Evolutionary conservation across 73 alveolate genomes (phyloP).

Genomic region (Uronychia binucleata): DNA sequence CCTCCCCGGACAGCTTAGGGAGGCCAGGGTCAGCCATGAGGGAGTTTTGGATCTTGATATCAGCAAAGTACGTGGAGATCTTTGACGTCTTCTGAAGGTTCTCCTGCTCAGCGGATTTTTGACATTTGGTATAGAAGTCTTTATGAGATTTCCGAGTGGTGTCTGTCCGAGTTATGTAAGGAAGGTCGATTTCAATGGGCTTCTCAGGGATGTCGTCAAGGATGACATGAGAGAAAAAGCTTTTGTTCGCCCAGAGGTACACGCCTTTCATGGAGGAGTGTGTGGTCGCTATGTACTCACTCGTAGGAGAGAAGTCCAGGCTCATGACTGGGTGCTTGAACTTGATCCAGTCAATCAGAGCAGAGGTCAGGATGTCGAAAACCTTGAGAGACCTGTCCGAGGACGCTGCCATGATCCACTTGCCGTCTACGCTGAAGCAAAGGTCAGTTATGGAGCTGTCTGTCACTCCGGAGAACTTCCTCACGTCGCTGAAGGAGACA

Average conservation of each 20-base stretch:
- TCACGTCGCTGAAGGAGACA: constrained; percentile 54
- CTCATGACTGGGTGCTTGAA: constrained; percentile 75
- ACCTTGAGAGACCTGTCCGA: constrained; percentile 77
- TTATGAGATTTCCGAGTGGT: constrained; percentile 22
- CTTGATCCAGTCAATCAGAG: constrained; percentile 84
- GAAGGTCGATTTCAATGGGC: constrained; percentile 42
- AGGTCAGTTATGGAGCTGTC: constrained; percentile 73
- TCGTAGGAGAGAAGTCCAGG: constrained; percentile 73
- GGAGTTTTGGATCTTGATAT: neutral
- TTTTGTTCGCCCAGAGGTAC: constrained; percentile 76
- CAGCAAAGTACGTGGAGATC: constrained; percentile 6
- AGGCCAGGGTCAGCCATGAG: constrained; percentile 17
- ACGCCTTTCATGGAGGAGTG: constrained; percentile 80
- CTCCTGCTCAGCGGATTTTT: neutral
- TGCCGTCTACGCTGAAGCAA: constrained; percentile 77
- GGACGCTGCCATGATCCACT: constrained; percentile 76
- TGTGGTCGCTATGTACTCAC: constrained; percentile 80
- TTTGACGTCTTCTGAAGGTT: neutral
- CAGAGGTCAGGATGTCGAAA: constrained; percentile 83
- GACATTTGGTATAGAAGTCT: constrained; percentile 21
- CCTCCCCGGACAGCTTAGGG: constrained; percentile 59
- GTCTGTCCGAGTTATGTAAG: constrained; percentile 18
- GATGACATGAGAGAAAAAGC: constrained; percentile 37
- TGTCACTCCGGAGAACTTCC: constrained; percentile 39
- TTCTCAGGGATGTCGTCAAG: constrained; percentile 16